A percentile compares a stretch with the other conserved stretches of the same genome.
These are phyloP conservation scores for Posidonia oceanica DNA, from an alignment of 116 monocot species.

Conservation along the genomic window DNA sequence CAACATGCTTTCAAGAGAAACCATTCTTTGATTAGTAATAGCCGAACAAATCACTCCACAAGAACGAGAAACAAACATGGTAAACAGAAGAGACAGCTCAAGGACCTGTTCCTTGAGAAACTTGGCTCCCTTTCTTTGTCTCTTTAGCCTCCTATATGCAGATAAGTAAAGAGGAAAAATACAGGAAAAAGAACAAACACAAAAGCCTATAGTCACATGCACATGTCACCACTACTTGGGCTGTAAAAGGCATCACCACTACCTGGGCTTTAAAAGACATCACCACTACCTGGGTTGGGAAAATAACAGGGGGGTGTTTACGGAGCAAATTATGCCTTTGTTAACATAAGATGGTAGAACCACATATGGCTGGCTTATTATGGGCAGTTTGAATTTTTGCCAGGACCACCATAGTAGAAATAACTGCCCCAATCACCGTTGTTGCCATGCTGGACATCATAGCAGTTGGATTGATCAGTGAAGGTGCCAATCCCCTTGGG, in stretches of 20 bases:
- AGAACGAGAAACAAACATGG: not conserved
- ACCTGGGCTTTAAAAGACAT: not conserved
- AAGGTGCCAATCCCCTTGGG: slow-evolving; percentile 16
- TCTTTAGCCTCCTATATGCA: slow-evolving; percentile 5
- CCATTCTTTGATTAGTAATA: not conserved
- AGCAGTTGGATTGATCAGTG: slow-evolving; percentile 20
- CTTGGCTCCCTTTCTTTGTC: not conserved
- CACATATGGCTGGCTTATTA: not conserved
- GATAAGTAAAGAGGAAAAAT: not conserved
- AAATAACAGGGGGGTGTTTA: no score
- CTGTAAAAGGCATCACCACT: not conserved
- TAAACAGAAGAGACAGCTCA: not conserved
- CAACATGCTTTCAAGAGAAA: not conserved
- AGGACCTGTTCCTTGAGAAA: not conserved
- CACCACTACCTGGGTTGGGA: no score
- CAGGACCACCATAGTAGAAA: slow-evolving; percentile 26
- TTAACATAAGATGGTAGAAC: not conserved
- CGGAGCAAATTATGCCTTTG: not conserved
- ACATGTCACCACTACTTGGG: not conserved
- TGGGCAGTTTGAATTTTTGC: slow-evolving; percentile 14
- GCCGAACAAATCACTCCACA: not conserved
- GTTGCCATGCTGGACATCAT: slow-evolving; percentile 14
- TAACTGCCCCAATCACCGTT: slow-evolving; percentile 15
- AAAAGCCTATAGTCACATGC: not conserved
- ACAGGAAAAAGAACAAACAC: not conserved